These are phyloP conservation scores for Epicoccum sorghinum DNA, from an alignment of 2,329 filamentous ascomycete species.

Conservation along the genomic window DNA sequence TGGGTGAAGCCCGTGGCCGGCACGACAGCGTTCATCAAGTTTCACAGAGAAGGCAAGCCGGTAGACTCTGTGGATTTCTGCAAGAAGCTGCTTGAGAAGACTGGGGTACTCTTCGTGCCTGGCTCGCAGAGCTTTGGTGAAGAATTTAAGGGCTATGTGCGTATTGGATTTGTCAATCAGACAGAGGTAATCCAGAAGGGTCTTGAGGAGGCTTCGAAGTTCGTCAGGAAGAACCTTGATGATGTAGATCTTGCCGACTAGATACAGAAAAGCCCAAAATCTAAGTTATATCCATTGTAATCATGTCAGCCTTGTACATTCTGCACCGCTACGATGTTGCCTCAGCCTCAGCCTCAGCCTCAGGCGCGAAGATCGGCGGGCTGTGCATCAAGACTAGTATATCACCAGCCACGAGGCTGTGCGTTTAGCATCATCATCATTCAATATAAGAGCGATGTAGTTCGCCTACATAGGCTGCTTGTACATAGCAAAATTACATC, in stretches of 20 bases:
- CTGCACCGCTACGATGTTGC: too few relatives aligned
- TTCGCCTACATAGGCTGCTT: neutral
- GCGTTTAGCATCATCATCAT: too few relatives aligned
- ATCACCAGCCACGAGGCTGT: too few relatives aligned
- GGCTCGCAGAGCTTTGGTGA: slow-evolving; percentile 76
- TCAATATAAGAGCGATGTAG: neutral
- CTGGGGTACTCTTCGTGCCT: slow-evolving; percentile 76
- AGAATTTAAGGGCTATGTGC: slow-evolving; percentile 74
- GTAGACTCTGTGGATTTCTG: slow-evolving; percentile 78
- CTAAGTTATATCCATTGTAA: too few relatives aligned
- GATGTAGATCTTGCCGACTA: slow-evolving; percentile 52
- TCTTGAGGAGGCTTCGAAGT: slow-evolving; percentile 61
- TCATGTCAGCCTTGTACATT: too few relatives aligned
- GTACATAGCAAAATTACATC: too few relatives aligned
- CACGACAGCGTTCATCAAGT: slow-evolving; percentile 78
- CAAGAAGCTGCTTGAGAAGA: slow-evolving; percentile 68
- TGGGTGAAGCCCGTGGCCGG: slow-evolving; percentile 80
- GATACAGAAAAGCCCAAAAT: neutral
- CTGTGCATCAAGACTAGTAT: too few relatives aligned
- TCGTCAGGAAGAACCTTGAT: slow-evolving; percentile 63
- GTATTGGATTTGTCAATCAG: slow-evolving; percentile 77
- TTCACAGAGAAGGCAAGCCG: slow-evolving; percentile 64
- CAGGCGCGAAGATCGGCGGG: too few relatives aligned
- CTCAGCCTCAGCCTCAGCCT: too few relatives aligned
- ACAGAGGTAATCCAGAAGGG: slow-evolving; percentile 72